phyloP scores from a whole-genome alignment of 169 alveolate genomes.

The Plasmodium coatneyi region DNA sequence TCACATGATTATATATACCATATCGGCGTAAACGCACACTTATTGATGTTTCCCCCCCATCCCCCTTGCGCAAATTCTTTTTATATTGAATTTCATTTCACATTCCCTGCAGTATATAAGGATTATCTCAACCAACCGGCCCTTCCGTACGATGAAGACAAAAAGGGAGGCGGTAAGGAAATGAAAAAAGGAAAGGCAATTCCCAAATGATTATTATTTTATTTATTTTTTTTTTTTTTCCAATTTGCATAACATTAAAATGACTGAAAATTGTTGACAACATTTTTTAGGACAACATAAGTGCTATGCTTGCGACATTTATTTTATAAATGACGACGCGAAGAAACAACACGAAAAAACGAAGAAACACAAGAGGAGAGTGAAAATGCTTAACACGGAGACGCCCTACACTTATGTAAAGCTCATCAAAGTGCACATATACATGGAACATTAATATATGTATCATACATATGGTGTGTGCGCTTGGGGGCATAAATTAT shows the following conservation, averaged over 20 bases:
- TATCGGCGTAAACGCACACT: not conserved
- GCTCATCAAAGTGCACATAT: not conserved
- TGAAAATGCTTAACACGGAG: conserved; percentile 72
- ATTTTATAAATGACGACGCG: conserved; percentile 79
- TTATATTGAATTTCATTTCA: not conserved
- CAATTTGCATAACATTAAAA: not conserved
- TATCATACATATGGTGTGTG: not conserved
- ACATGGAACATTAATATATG: not conserved
- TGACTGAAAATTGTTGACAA: conserved; percentile 1
- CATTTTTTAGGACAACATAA: conserved; percentile 72
- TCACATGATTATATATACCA: not conserved
- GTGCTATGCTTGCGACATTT: conserved; percentile 85
- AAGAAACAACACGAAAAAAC: conserved; percentile 77
- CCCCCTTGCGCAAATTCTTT: not conserved
- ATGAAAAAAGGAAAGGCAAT: not conserved
- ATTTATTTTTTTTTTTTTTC: not conserved
- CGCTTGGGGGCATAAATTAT: not conserved
- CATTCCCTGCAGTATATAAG: conserved; percentile 43
- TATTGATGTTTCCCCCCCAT: not conserved
- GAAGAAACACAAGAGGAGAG: conserved; percentile 82
- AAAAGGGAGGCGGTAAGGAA: conserved; percentile 64
- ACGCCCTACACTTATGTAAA: conserved; percentile 63
- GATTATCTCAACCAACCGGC: conserved; percentile 28
- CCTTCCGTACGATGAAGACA: conserved; percentile 65
- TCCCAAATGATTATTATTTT: not conserved